Percentiles rank a stretch among this genome's conserved stretches.
Evolutionary conservation across 2,329 filamentous ascomycete species (phyloP).

Genomic region (Gremmenia infestans): DNA sequence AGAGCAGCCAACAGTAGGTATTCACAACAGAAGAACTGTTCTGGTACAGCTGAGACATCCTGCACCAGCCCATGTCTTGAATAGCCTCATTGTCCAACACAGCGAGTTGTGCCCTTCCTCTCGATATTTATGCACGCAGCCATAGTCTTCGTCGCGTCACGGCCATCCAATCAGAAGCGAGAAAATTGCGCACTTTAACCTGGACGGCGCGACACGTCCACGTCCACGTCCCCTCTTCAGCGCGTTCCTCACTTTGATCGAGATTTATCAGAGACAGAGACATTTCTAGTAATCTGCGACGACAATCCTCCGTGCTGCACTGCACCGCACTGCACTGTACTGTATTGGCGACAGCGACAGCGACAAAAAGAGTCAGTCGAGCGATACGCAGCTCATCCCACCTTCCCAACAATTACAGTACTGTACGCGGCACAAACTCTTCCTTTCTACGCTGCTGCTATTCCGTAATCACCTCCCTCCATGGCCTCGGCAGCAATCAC

Average conservation of each 20-base stretch:
- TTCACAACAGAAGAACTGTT: no score
- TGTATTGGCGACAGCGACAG: not conserved
- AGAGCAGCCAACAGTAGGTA: no score
- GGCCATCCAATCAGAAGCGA: not conserved
- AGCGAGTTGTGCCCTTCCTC: not conserved
- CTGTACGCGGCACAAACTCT: not conserved
- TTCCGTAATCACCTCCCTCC: constrained; percentile 3
- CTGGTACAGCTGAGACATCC: not conserved
- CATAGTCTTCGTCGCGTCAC: not conserved
- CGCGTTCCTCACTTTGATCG: not conserved
- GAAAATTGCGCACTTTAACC: not conserved
- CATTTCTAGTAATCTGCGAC: not conserved
- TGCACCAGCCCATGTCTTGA: no score
- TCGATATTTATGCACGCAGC: not conserved
- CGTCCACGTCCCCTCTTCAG: not conserved
- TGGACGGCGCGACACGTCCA: not conserved
- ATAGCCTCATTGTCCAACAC: no score
- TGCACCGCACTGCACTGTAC: not conserved
- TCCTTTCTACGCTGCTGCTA: not conserved
- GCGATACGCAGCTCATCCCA: not conserved
- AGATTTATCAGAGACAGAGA: not conserved
- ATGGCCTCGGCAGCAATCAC: constrained; percentile 27
- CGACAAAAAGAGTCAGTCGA: not conserved
- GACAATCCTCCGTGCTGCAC: not conserved
- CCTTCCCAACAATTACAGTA: not conserved